Evolutionary conservation across 352 stramenopile genomes (phyloP), one percentile per base, ranked within the genome.

Genomic region (Pythium graminicola): DNA sequence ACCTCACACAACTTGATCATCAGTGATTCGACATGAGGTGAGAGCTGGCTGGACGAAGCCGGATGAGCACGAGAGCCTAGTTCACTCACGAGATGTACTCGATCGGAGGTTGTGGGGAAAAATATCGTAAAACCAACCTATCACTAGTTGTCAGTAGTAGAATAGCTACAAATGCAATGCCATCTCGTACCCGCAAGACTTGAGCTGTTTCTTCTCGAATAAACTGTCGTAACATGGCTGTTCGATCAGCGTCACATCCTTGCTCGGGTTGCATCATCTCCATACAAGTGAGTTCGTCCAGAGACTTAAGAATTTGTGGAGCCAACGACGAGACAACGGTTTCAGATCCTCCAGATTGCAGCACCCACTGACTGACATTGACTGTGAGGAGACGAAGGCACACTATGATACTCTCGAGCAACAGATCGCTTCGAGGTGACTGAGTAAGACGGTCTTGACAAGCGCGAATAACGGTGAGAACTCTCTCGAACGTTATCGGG

Each of bases 311-410:
- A 26, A 45, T 26, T 26, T 44, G 17, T 13, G 14, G 14, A 26
- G 35, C 6, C 4, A 54, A 6, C n/a, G 28, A 47, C 8, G 40
- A 19, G 4, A 33, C 40, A 6, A n/a, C 32, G 31, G 31, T 36
- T 14, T 36, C 31, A 9, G 8, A 36, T 14, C 31, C 7, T 47
- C 6, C 19, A 20, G 40, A 2, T n/a, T n/a, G 20, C 4, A 42
- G 40, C 2, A 8, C 14, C 40, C 40, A 27, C 38, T 44, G 38
- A 11, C 16, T 40, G 28, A 58, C 24, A 31, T 58, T 58, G 8
- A 50, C 50, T 0, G 28, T 31, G 2, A 58, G 40, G 16, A 58
- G 17, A 0, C 50, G 38, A 19, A 58, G 40, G 20, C 38, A 58
- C 6, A 48, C 40, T 6, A 58, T 2, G 13, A 50, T 50, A 4